Conservation (phyloP, 2,329 filamentous ascomycete genomes). For the Venturia asperata region DNA sequence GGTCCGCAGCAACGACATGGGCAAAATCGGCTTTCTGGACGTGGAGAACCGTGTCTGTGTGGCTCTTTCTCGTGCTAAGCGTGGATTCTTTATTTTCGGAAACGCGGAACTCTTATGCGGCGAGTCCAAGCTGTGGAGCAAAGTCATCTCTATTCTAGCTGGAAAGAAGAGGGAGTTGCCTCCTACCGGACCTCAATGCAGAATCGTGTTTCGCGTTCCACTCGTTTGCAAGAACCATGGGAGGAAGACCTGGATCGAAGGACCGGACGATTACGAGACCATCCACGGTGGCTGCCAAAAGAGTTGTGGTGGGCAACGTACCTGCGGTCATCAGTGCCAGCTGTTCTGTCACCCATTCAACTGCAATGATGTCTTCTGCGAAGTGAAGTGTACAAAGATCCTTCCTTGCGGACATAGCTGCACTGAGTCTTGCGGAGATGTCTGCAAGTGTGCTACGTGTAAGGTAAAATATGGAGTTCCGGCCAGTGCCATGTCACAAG, state of each 20-base stretch:
- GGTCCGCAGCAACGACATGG: constrained; percentile 58
- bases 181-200: constrained; percentile 25
- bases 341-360: constrained; percentile 19
- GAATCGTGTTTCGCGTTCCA: constrained; percentile 49
- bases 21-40: constrained; percentile 64
- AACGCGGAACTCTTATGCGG: constrained; percentile 52
- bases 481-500: not conserved
- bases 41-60: constrained; percentile 58
- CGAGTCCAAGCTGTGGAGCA: constrained; percentile 45
- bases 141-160: constrained; percentile 43
- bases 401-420: constrained; percentile 17
- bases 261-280: constrained; percentile 9
- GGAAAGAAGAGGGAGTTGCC: constrained; percentile 29
- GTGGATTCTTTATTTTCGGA: constrained; percentile 80
- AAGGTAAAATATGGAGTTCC: not conserved
- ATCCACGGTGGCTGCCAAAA: constrained; percentile 19
- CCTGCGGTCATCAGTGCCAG: constrained; percentile 20
- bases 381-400: not conserved
- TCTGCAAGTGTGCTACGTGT: constrained; percentile 7
- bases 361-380: constrained; percentile 12
- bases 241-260: constrained; percentile 43
- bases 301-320: constrained; percentile 6
- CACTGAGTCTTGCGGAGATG: not conserved
- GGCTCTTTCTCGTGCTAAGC: constrained; percentile 61
- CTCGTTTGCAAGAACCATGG: constrained; percentile 57